A percentile compares a stretch with the other conserved stretches of the same genome.
Evolutionary conservation across 2,329 filamentous ascomycete genomes (phyloP).

Genomic region (Pestalotiopsis sp.): DNA sequence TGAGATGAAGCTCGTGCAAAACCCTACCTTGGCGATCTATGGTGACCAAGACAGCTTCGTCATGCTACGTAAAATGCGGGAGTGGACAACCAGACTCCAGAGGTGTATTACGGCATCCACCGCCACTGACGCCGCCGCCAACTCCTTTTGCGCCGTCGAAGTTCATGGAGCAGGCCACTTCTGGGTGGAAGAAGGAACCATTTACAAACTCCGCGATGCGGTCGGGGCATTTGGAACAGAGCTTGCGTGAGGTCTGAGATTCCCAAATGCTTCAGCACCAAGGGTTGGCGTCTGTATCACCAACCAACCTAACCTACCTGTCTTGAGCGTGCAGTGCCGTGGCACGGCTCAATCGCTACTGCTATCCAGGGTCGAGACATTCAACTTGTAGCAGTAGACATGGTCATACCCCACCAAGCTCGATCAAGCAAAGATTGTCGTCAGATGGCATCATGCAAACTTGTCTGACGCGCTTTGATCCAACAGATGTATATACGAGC

Average conservation of each 20-base stretch:
- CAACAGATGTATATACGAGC: neutral
- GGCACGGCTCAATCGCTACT: too few relatives aligned
- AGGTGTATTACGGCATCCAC: conserved; percentile 38
- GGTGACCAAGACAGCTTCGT: conserved; percentile 79
- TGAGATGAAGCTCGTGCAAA: conserved; percentile 58
- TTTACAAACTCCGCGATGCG: conserved; percentile 36
- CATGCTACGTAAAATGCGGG: conserved; percentile 62
- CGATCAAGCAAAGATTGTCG: too few relatives aligned
- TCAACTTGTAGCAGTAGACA: too few relatives aligned
- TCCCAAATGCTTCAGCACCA: neutral
- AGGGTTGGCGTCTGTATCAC: neutral
- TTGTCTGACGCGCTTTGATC: neutral
- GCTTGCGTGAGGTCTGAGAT: conserved; percentile 14
- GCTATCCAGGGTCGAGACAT: too few relatives aligned
- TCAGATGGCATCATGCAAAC: neutral
- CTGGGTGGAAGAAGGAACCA: conserved; percentile 59
- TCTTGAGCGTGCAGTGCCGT: too few relatives aligned
- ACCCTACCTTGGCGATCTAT: conserved; percentile 71
- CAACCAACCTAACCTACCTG: too few relatives aligned
- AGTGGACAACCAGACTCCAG: conserved; percentile 64
- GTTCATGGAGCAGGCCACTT: conserved; percentile 63
- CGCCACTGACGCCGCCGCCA: too few relatives aligned
- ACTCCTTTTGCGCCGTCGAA: conserved; percentile 47
- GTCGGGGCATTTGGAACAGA: conserved; percentile 29
- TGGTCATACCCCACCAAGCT: too few relatives aligned